A percentile compares a stretch with the other conserved stretches of the same genome.
Evolutionary conservation across 352 stramenopile species (phyloP).

Genomic region (Phytophthora quininea): DNA sequence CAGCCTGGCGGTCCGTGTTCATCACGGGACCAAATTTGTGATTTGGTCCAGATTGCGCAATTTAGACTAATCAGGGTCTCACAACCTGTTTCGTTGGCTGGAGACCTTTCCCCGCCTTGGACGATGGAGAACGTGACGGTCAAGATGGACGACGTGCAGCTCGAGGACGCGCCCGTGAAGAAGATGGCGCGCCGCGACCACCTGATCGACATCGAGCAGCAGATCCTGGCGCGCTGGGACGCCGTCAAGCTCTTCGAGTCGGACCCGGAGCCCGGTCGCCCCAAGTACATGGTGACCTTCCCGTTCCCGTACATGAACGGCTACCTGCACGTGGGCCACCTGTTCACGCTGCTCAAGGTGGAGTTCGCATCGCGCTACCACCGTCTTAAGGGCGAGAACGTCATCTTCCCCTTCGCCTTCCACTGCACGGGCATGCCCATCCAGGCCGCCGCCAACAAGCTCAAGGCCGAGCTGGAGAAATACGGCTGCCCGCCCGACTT

Average conservation of each 20-base stretch:
- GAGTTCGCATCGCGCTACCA: slow-evolving; percentile 94
- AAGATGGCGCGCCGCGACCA: slow-evolving; percentile 91
- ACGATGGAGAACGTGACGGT: slow-evolving; percentile 73
- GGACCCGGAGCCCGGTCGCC: slow-evolving; percentile 73
- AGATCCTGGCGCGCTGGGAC: slow-evolving; percentile 91
- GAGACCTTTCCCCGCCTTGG: slow-evolving; percentile 1
- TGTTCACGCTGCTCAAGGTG: slow-evolving; percentile 99
- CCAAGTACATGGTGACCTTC: slow-evolving; percentile 99
- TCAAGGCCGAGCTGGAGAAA: slow-evolving; percentile 96
- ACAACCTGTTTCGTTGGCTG: slow-evolving; percentile 31
- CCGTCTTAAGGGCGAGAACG: slow-evolving; percentile 98
- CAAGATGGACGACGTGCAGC: slow-evolving; percentile 85
- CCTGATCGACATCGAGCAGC: slow-evolving; percentile 91
- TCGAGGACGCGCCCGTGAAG: slow-evolving; percentile 65
- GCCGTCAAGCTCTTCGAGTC: slow-evolving; percentile 92
- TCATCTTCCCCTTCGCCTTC: slow-evolving; percentile 99
- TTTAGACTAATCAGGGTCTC: too few species aligned
- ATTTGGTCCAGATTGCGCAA: too few species aligned
- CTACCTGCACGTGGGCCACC: slow-evolving; percentile 97
- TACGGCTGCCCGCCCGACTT: slow-evolving; percentile 96
- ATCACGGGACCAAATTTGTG: slow-evolving; percentile 5
- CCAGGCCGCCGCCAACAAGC: slow-evolving; percentile 99
- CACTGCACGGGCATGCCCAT: slow-evolving; percentile 99
- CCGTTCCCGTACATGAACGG: slow-evolving; percentile 99
- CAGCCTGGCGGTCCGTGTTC: slow-evolving; percentile 38